phyloP scores from a whole-genome alignment of 352 stramenopile species.

The Albugo laibachii region DNA sequence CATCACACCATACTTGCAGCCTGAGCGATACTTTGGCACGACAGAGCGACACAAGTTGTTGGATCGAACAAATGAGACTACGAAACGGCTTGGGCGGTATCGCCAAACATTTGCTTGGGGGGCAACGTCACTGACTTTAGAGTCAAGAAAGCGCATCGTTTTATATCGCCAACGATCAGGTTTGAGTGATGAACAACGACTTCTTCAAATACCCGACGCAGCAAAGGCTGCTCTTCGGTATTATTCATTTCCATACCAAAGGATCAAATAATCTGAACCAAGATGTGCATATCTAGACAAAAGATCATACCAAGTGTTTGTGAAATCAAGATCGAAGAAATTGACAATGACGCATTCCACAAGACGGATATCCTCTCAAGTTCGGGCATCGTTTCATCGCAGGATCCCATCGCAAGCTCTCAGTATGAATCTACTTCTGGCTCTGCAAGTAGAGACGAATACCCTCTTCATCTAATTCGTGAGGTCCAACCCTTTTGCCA shows the following conservation, averaged over 20 bases:
- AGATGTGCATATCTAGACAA: slow-evolving; percentile 5
- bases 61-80: slow-evolving; percentile 24
- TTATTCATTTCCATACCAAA: not conserved
- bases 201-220: slow-evolving; percentile 27
- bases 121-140: slow-evolving; percentile 21
- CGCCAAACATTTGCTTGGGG: slow-evolving; percentile 42
- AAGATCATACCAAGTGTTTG: not conserved
- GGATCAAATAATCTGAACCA: slow-evolving; percentile 1
- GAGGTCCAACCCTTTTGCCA: slow-evolving; percentile 54
- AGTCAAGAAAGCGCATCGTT: slow-evolving; percentile 23
- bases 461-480: not conserved
- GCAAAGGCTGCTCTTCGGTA: slow-evolving; percentile 5
- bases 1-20: slow-evolving; percentile 25
- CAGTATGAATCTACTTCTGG: too few relatives aligned
- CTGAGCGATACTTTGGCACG: slow-evolving; percentile 23
- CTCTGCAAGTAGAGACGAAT: too few relatives aligned
- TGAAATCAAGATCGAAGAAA: slow-evolving; percentile 5
- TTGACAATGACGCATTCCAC: not conserved
- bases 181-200: slow-evolving; percentile 36
- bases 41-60: slow-evolving; percentile 33
- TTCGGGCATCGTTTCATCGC: too few relatives aligned
- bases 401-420: too few relatives aligned
- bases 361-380: not conserved
- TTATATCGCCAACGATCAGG: slow-evolving; percentile 35
- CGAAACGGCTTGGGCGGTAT: slow-evolving; percentile 24